Base-by-base conservation (phyloP, 148 eudicot species). In the Chenopodium berlandieri region DNA sequence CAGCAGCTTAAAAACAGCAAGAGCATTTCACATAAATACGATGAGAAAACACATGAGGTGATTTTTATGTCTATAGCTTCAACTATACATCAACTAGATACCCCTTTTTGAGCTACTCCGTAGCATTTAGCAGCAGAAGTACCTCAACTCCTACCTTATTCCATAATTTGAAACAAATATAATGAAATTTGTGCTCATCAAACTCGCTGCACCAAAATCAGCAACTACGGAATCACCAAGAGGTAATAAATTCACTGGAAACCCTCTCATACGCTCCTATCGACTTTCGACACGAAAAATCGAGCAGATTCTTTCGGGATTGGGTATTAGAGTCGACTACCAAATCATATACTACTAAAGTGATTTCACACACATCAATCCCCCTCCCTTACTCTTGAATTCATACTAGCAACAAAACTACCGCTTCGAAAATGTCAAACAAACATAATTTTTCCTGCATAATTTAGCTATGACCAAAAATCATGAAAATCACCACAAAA, bases 391-490 rank as follows among this genome's bases (percentile, higher is more conserved):
- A 40, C 44, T 0, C 56, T 76, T 17, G 3, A 27, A 40, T 25
- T 23, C 52, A 32, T 40, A 76, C 25, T 34, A n/a, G 17, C 12
- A 25, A 22, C 7, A 4, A 4, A 68, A 52, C 13, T 20, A 11
- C 32, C 32, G 13, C 75, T 44, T 54, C 75, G 5, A 75, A 52
- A 79, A 69, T 23, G 75, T 9, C 67, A 48, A 32, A 50, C 74
- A 68, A 67, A 56, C 19, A 14, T 31, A 71, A 47, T 64, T 14
- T 2, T 17, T 72, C 17, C 3, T 44, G n/a, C 76, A 27, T 27
- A 23, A 40, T 20, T 48, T 22, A 65, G 44, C 32, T 52, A 19
- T 6, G 32, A 56, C 73, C 77, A 34, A 68, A 27, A 58, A 31
- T 70, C n/a, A 37, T 31, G 16, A 40, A 65, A 62, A 73, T 73